phyloP scores from a whole-genome alignment of 202 grass and related monocot species.

The Setaria italica region DNA sequence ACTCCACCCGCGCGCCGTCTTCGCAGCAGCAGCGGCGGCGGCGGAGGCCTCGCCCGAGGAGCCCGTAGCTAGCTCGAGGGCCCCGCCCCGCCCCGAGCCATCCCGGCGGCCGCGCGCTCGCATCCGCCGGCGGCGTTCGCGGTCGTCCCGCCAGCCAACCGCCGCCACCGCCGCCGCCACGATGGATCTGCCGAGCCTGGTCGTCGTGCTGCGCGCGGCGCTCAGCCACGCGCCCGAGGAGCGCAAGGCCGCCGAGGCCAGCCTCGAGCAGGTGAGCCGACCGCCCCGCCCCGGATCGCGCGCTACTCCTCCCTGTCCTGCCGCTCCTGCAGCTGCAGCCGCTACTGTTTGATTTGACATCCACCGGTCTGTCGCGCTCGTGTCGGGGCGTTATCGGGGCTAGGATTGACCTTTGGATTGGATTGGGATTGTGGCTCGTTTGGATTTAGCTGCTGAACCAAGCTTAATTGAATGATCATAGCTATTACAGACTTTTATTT shows the following conservation, averaged over 20 bases:
- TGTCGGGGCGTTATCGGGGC: not conserved
- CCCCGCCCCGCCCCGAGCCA: not conserved
- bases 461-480: not conserved
- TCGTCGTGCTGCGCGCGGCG: slow-evolving; percentile 76
- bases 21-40: not conserved
- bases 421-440: not conserved
- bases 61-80: not conserved
- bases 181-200: slow-evolving; percentile 85
- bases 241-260: slow-evolving; percentile 82
- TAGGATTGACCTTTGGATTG: not conserved
- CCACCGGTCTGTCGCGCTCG: not conserved
- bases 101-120: not conserved
- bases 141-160: not conserved
- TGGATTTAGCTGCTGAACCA: not conserved
- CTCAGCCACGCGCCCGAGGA: slow-evolving; percentile 83
- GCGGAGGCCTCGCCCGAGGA: not conserved
- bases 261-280: slow-evolving; percentile 75
- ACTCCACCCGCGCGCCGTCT: not conserved
- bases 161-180: slow-evolving; percentile 3
- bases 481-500: not conserved
- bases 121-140: not conserved
- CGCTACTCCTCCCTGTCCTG: not conserved
- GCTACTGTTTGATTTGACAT: slow-evolving; percentile 21
- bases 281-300: not conserved
- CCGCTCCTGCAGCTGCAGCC: not conserved